Percentiles rank a stretch among this genome's conserved stretches.
phyloP scores from a whole-genome alignment of 331 rosid species.

The Arachis monticola region DNA sequence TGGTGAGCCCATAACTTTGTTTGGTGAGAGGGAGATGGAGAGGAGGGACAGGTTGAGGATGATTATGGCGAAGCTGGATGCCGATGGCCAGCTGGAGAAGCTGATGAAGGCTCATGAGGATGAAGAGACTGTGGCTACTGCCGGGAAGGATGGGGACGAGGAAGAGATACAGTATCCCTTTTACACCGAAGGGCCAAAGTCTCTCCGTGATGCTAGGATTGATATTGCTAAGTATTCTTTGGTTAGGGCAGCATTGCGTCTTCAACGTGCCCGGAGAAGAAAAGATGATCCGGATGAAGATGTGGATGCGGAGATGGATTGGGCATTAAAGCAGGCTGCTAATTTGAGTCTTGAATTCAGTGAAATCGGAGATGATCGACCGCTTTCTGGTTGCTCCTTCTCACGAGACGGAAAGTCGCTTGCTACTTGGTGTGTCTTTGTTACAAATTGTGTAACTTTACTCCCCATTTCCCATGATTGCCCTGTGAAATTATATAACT shows the following conservation, averaged over 20 bases:
- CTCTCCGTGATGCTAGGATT: conserved; percentile 73
- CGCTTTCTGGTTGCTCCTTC: conserved; percentile 87
- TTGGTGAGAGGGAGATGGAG: conserved; percentile 98
- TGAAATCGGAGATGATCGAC: conserved; percentile 96
- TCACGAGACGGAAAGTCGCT: conserved; percentile 74
- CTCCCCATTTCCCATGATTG: conserved; percentile 1
- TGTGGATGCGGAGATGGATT: conserved; percentile 77
- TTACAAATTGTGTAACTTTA: conserved; percentile 25
- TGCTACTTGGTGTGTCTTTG: conserved; percentile 67
- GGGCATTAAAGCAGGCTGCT: conserved; percentile 78
- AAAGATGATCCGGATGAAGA: conserved; percentile 97
- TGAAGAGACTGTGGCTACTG: conserved; percentile 77
- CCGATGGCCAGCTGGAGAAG: conserved; percentile 85
- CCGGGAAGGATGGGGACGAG: conserved; percentile 63
- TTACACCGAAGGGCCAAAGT: conserved; percentile 83
- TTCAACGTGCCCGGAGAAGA: conserved; percentile 79
- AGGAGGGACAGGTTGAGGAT: conserved; percentile 83
- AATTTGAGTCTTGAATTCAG: conserved; percentile 79
- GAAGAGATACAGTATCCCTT: conserved; percentile 85
- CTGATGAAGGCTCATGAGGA: conserved; percentile 89
- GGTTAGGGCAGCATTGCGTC: conserved; percentile 64
- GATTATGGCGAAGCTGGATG: conserved; percentile 80
- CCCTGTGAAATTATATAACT: conserved; percentile 20
- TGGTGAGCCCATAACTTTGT: conserved; percentile 86
- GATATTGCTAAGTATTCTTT: conserved; percentile 78